Percentiles rank a stretch among this genome's conserved stretches.
These are phyloP conservation scores for Cryptococcus jaspeensis DNA, from an alignment of 1,284 basidiomycete genomes.

Conservation along the genomic window DNA sequence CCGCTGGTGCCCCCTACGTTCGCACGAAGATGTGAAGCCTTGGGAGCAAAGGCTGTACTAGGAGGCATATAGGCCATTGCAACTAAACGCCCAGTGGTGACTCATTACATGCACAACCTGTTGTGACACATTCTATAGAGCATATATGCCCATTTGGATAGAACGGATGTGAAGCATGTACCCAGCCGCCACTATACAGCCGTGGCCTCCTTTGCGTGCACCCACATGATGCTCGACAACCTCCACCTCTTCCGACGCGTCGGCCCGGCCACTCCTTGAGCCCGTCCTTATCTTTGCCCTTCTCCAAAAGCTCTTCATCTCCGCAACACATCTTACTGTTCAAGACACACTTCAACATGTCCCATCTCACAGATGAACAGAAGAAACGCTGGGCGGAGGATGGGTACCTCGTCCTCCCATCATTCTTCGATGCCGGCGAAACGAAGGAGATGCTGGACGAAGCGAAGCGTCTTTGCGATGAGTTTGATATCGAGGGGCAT, in stretches of 20 bases:
- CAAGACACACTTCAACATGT: slow-evolving; percentile 14
- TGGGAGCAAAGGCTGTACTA: no score
- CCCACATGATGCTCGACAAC: neutral
- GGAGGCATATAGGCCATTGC: no score
- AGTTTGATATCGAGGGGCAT: slow-evolving; percentile 74
- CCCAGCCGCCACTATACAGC: no score
- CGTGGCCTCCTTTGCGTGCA: no score
- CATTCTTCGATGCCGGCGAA: slow-evolving; percentile 65
- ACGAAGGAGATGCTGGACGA: slow-evolving; percentile 65
- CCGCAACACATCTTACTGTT: neutral
- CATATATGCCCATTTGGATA: no score
- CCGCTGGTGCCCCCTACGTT: slow-evolving; percentile 63
- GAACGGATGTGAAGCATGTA: no score
- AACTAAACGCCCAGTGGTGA: no score
- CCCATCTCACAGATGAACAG: slow-evolving; percentile 33
- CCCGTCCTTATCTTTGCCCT: no score
- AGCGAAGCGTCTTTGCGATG: slow-evolving; percentile 68
- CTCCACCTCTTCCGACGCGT: neutral
- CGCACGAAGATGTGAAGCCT: neutral
- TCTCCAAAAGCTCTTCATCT: no score
- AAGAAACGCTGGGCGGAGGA: slow-evolving; percentile 33
- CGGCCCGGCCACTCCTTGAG: no score
- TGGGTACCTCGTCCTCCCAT: slow-evolving; percentile 66
- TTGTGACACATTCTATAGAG: no score
- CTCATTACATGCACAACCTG: no score